Evolutionary conservation across 495 filamentous ascomycete genomes (phyloP).

Genomic region (Aspergillus cavernicola): DNA sequence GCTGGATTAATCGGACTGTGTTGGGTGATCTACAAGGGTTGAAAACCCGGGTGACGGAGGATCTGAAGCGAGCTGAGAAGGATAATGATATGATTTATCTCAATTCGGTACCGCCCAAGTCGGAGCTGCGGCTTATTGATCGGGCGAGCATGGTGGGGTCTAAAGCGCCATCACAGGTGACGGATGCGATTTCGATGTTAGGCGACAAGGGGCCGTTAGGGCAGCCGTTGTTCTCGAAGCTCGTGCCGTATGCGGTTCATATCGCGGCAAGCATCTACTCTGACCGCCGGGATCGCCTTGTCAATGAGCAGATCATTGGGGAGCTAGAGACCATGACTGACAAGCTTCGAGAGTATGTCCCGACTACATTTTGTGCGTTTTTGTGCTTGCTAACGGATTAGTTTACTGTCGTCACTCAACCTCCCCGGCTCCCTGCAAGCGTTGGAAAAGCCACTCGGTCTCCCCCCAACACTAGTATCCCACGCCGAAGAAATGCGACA

Average conservation of each 20-base stretch:
- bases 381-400: constrained; percentile 14
- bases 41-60: constrained; percentile 77
- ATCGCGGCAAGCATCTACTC: constrained; percentile 93
- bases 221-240: constrained; percentile 78
- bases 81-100: constrained; percentile 97
- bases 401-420: constrained; percentile 74
- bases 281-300: constrained; percentile 79
- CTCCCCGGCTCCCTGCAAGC: constrained; percentile 92
- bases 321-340: constrained; percentile 81
- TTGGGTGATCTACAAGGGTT: constrained; percentile 78
- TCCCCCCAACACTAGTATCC: constrained; percentile 78
- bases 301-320: constrained; percentile 80
- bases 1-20: constrained; percentile 81
- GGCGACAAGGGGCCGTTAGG: constrained; percentile 78
- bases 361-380: no score
- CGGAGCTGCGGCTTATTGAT: constrained; percentile 80
- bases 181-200: constrained; percentile 72
- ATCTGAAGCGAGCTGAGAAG: constrained; percentile 88
- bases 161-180: constrained; percentile 77
- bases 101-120: constrained; percentile 77
- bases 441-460: constrained; percentile 86
- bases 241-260: constrained; percentile 95
- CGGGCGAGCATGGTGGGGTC: constrained; percentile 84
- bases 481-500: constrained; percentile 97
- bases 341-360: constrained; percentile 63